Evolutionary conservation across 2,329 filamentous ascomycete species (phyloP).

Genomic region (Ophiosphaerella narmari): DNA sequence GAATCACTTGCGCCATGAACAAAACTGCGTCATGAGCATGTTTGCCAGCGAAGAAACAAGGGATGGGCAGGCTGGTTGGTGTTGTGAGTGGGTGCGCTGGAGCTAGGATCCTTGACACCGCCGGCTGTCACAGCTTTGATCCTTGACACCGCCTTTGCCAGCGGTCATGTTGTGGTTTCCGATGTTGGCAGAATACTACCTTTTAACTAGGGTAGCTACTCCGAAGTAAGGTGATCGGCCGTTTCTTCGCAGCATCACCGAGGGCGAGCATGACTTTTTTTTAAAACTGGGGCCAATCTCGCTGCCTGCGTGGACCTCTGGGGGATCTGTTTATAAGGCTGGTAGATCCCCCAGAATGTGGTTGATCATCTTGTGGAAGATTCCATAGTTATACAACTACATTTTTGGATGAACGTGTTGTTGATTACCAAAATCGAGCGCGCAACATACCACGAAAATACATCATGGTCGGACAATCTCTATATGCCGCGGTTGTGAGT

Average conservation of each 20-base stretch:
- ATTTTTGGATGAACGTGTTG: constrained; percentile 13
- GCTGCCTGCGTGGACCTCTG: constrained; percentile 1
- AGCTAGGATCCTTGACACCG: constrained; percentile 25
- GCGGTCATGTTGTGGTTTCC: constrained; percentile 1
- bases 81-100: constrained; percentile 22
- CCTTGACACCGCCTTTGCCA: constrained; percentile 23
- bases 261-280: background rate
- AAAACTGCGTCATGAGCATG: background rate
- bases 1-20: too few relatives aligned
- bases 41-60: constrained; percentile 7
- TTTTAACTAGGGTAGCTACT: background rate
- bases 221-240: background rate
- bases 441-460: constrained; percentile 6
- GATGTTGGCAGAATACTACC: background rate
- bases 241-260: background rate
- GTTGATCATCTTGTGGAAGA: background rate
- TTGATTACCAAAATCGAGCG: constrained; percentile 7
- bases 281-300: background rate
- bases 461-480: constrained; percentile 36
- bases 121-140: constrained; percentile 16
- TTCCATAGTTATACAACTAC: background rate
- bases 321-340: constrained; percentile 3
- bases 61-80: constrained; percentile 9
- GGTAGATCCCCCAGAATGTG: constrained; percentile 3
- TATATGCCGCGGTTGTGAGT: constrained; percentile 29